Evolutionary conservation across 805 yeast species (phyloP), one percentile per base, ranked within the genome.

Genomic region (Wickerhamomyces alni): DNA sequence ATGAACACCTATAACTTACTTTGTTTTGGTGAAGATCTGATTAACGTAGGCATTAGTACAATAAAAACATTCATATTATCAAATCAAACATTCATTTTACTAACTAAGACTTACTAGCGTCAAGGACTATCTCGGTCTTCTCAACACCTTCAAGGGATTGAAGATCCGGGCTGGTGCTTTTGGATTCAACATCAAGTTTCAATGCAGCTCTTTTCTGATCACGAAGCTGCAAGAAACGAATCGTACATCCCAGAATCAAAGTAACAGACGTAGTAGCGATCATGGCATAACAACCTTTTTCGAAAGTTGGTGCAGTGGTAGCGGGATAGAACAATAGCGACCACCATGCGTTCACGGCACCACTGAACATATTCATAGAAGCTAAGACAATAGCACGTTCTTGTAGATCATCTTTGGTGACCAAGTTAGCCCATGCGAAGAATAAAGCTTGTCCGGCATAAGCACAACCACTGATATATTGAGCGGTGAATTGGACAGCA

Each of bases 301-400:
- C 61, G 44, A 71, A 76, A 34, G 61, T 56, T 2, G 82, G 82
- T 1, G 67, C 80, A 31, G 68, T 65, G 5, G 67, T 58, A 2
- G 82, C 80, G 19, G 69, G 57, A 46, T 65, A 78, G 49, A 78
- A 75, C 3, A 77, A 36, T 15, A 78, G 43, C 1, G 76, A 66
- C 80, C 82, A 77, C 82, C 82, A 77, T 2, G 82, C 80, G 52
- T 76, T 77, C 8, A 77, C 76, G 2, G 80, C 78, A 48, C 74
- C 71, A 22, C 77, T 70, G 55, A 75, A 75, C 80, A 76, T 75
- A 55, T 77, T 77, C 82, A 77, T 77, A 0, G 80, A 75, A 0
- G 81, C 85, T 36, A 80, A 60, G 1, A 77, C 80, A 35, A 80
- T 63, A 0, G 85, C 82, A 51, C 85, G 66, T 50, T 76, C 82